A percentile compares a stretch with the other conserved stretches of the same genome.
Evolutionary conservation across 2,329 filamentous ascomycete species (phyloP).

Genomic region (Amesomyces nigricolor): DNA sequence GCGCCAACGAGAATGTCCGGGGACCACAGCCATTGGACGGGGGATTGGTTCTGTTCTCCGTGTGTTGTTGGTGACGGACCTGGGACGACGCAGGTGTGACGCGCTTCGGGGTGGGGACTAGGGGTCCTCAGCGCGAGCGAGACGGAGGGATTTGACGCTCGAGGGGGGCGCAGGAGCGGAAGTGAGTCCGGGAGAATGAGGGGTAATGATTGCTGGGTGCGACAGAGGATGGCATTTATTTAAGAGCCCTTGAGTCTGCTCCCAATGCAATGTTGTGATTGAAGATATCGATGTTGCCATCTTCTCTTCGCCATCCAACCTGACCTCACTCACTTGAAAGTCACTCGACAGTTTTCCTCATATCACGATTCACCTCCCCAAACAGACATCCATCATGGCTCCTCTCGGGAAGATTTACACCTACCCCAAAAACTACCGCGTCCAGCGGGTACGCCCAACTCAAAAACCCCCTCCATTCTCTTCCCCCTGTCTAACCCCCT

Average conservation of each 20-base stretch:
- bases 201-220: no score
- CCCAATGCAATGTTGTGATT: not conserved
- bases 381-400: conserved; percentile 30
- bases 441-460: conserved; percentile 30
- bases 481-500: not conserved
- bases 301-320: not conserved
- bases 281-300: conserved; percentile 5
- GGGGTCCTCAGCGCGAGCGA: no score
- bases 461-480: not conserved
- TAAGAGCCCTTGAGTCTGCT: not conserved
- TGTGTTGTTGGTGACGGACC: no score
- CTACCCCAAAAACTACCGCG: conserved; percentile 35
- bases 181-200: no score
- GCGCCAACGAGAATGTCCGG: not conserved
- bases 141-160: no score
- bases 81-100: no score
- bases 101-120: no score
- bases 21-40: not conserved
- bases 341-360: not conserved
- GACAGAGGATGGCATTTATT: not conserved
- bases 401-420: conserved; percentile 37
- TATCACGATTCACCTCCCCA: no score
- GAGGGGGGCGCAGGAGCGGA: no score
- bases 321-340: no score
- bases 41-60: not conserved